Percentiles rank a stretch among this genome's conserved stretches.
phyloP scores from a whole-genome alignment of 176 grass and related monocot species.

The Carex cristatella region DNA sequence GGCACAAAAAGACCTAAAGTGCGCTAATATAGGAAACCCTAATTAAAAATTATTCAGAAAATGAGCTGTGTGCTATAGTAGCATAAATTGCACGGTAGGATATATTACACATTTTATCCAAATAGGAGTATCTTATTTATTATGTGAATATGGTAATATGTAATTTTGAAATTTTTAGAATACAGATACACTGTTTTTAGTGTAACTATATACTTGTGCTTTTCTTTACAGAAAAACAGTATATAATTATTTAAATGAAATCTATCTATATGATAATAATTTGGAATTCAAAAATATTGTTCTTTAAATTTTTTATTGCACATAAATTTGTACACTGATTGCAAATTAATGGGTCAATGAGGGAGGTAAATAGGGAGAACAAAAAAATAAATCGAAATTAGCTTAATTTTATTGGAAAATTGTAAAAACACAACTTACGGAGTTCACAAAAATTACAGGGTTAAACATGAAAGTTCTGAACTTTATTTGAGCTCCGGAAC shows the following conservation, averaged over 20 bases:
- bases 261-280: neutral
- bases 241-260: neutral
- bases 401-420: neutral
- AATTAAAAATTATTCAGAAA: neutral
- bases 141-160: neutral
- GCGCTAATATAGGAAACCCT: neutral
- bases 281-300: neutral
- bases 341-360: neutral
- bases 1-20: too few relatives aligned
- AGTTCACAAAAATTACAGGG: neutral
- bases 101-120: neutral
- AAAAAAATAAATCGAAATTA: neutral
- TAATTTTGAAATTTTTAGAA: neutral
- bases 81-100: neutral
- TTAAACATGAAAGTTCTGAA: neutral
- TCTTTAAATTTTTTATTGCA: neutral
- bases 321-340: neutral
- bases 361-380: neutral
- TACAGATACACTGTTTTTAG: neutral
- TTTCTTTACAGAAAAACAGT: neutral
- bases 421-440: neutral
- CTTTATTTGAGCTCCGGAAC: neutral
- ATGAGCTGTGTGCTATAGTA: neutral
- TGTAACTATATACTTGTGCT: neutral
- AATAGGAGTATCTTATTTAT: neutral